Evolutionary conservation across 2,329 filamentous ascomycete species (phyloP).

Genomic region (Penicillium griseofulvum): DNA sequence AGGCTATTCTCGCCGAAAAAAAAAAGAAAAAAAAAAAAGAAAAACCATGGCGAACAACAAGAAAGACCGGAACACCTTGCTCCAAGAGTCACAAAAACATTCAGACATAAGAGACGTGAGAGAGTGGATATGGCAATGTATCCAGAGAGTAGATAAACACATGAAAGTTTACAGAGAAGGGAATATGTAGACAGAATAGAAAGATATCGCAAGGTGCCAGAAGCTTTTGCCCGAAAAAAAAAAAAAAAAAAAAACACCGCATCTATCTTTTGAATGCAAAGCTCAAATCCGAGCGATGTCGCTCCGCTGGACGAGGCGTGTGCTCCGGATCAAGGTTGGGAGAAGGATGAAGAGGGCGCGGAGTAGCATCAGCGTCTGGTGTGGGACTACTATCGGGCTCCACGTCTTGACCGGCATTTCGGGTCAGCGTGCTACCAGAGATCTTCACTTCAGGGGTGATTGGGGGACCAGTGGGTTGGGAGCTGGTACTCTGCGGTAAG

Average conservation of each 20-base stretch:
- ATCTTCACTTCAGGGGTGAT: constrained; percentile 23
- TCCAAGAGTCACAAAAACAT: constrained; percentile 17
- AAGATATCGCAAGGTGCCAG: constrained; percentile 2
- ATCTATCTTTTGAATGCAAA: constrained; percentile 11
- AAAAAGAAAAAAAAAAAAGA: neutral
- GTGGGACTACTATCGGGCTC: constrained; percentile 24
- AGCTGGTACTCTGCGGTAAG: constrained; percentile 5
- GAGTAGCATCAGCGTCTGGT: constrained; percentile 34
- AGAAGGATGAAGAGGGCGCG: constrained; percentile 33
- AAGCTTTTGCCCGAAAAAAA: neutral
- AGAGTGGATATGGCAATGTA: constrained; percentile 16
- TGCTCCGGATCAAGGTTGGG: constrained; percentile 25
- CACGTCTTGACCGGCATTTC: constrained; percentile 10
- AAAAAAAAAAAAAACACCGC: no score
- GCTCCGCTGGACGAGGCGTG: constrained; percentile 27
- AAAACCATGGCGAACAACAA: neutral
- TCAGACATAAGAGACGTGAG: constrained; percentile 28
- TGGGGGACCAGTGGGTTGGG: constrained; percentile 19
- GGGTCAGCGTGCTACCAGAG: neutral
- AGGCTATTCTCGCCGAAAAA: neutral
- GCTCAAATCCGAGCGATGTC: constrained; percentile 19
- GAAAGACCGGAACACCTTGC: constrained; percentile 19
- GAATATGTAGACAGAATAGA: constrained; percentile 16
- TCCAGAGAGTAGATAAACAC: constrained; percentile 9
- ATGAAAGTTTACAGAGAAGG: constrained; percentile 18